Evolutionary conservation across 75 land plant genomes (phyloP).

Genomic region (Pinus albicaulis): DNA sequence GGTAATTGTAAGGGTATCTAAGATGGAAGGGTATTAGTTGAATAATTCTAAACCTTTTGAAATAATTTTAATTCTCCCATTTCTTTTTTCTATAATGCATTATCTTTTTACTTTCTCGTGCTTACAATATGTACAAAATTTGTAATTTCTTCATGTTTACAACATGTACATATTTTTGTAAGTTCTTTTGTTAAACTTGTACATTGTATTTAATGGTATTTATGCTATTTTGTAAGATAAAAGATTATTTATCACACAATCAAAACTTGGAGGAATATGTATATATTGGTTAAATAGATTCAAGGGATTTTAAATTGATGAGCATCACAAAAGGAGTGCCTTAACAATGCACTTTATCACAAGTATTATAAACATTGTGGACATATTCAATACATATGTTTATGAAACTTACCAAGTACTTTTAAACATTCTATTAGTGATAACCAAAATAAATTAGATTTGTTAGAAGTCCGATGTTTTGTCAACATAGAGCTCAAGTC

Average conservation of each 20-base stretch:
- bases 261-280: too few species aligned
- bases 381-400: too few species aligned
- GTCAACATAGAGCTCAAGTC: too few species aligned
- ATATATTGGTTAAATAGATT: too few species aligned
- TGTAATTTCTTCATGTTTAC: neutral
- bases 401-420: too few species aligned
- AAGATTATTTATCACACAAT: constrained; percentile 28
- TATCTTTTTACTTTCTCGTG: neutral
- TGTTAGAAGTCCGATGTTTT: too few species aligned
- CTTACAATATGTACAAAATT: neutral
- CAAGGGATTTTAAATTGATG: too few species aligned
- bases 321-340: too few species aligned
- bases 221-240: constrained; percentile 36
- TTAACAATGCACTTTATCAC: too few species aligned
- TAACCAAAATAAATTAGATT: too few species aligned
- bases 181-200: neutral
- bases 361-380: too few species aligned
- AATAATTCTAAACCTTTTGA: neutral
- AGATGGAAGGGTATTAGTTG: neutral
- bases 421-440: too few species aligned
- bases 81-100: neutral
- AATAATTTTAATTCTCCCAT: neutral
- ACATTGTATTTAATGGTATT: neutral
- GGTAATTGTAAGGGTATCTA: neutral
- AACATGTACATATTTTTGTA: neutral